These are phyloP conservation scores for Tolypocladium cylindrosporum DNA, from an alignment of 2,329 filamentous ascomycete species.

Conservation along the genomic window DNA sequence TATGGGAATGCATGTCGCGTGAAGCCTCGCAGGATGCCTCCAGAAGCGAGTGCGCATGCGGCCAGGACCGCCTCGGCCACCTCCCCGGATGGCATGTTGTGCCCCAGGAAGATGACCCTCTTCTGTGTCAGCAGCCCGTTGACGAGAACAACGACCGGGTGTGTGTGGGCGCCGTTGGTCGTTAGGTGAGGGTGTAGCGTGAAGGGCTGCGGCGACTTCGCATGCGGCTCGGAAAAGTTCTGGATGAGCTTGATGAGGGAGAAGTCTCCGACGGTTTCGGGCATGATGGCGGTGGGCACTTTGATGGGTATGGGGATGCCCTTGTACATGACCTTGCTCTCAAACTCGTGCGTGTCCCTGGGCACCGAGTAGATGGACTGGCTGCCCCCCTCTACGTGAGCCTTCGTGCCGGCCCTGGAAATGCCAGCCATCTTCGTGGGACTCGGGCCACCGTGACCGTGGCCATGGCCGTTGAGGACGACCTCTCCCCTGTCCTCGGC, in stretches of 20 bases:
- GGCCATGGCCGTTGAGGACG: conserved; percentile 21
- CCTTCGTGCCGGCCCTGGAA: conserved; percentile 52
- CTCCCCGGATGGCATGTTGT: conserved; percentile 90
- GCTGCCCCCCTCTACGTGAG: conserved; percentile 43
- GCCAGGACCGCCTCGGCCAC: conserved; percentile 96
- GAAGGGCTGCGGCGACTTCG: conserved; percentile 77
- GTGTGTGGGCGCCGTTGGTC: conserved; percentile 79
- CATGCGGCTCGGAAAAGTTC: conserved; percentile 76
- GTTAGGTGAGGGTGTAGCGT: conserved; percentile 83
- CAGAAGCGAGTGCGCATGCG: conserved; percentile 89
- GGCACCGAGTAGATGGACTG: conserved; percentile 65
- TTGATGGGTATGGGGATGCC: conserved; percentile 95
- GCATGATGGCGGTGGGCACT: conserved; percentile 84
- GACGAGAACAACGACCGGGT: conserved; percentile 88
- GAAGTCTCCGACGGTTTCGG: conserved; percentile 95
- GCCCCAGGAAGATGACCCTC: conserved; percentile 87
- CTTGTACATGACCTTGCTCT: conserved; percentile 91
- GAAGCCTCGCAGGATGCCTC: conserved; percentile 85
- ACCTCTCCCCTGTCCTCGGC: conserved; percentile 47
- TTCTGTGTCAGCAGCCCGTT: conserved; percentile 96
- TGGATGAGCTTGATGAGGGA: conserved; percentile 95
- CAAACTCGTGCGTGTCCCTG: conserved; percentile 94
- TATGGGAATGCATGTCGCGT: conserved; percentile 96
- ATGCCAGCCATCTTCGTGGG: conserved; percentile 38
- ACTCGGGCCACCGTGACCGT: conserved; percentile 34